phyloP scores from a whole-genome alignment of 1,139 yeast genomes.

The Meyerozyma carpophila region DNA sequence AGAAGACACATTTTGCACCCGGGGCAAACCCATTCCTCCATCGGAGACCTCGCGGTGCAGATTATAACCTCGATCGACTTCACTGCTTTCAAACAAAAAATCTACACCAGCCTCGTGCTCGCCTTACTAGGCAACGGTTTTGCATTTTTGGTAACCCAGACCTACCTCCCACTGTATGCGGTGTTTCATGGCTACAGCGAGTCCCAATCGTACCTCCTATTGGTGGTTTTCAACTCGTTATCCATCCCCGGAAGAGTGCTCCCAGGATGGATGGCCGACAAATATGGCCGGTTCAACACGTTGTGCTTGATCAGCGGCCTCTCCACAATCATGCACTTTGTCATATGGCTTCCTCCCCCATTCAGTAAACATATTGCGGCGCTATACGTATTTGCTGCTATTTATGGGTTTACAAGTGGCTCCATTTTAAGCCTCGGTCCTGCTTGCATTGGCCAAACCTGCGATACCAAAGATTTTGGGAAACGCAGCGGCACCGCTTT shows the following conservation, averaged over 20 bases:
- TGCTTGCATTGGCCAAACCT: constrained; percentile 25
- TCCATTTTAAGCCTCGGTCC: constrained; percentile 27
- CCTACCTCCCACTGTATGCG: constrained; percentile 26
- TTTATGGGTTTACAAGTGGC: constrained; percentile 28
- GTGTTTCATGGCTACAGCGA: constrained; percentile 20
- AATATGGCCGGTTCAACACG: constrained; percentile 25
- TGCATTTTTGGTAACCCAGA: constrained; percentile 20
- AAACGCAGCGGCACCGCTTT: constrained; percentile 28
- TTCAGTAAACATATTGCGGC: constrained; percentile 22
- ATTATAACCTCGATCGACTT: constrained; percentile 22
- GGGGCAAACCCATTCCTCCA: background rate
- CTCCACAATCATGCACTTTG: constrained; percentile 17
- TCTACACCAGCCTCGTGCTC: constrained; percentile 21
- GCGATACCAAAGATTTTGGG: constrained; percentile 26
- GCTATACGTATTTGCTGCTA: constrained; percentile 20
- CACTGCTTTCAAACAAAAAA: constrained; percentile 18
- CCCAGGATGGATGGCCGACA: constrained; percentile 27
- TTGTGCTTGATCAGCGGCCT: constrained; percentile 17
- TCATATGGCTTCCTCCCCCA: constrained; percentile 23
- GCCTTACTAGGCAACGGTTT: constrained; percentile 29
- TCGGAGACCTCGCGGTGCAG: constrained; percentile 7
- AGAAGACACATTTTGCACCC: constrained; percentile 22
- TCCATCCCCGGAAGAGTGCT: constrained; percentile 26
- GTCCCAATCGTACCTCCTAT: constrained; percentile 16
- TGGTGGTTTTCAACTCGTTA: constrained; percentile 23